Percentiles rank a stretch among this genome's conserved stretches.
Conservation (phyloP, 148 eudicot genomes). For the Amaranthus hypochondriacus region DNA sequence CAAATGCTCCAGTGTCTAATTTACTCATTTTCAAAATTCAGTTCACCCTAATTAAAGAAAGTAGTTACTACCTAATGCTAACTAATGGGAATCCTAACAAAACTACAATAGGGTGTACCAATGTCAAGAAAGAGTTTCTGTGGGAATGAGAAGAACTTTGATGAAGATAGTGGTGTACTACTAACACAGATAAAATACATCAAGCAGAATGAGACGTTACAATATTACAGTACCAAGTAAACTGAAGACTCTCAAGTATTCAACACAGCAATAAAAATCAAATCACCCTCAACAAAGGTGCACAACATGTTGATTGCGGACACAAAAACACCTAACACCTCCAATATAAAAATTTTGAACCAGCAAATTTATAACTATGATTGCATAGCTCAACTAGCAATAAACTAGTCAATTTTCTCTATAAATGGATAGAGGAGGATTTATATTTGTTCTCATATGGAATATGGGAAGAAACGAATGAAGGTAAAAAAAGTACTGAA, state of each 20-base stretch:
- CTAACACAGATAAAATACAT: not conserved
- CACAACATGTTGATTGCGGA: no score
- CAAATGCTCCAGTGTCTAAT: slow-evolving; percentile 77
- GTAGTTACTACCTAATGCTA: slow-evolving; percentile 26
- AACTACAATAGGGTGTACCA: not conserved
- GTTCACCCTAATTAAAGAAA: slow-evolving; percentile 45
- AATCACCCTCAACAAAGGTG: no score
- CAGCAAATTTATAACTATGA: no score
- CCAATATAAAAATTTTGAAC: not conserved
- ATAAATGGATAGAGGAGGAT: no score
- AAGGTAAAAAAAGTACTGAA: no score
- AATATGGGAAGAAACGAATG: no score
- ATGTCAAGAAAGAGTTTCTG: not conserved
- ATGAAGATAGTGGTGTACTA: not conserved
- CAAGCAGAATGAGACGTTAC: no score
- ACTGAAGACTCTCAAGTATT: no score
- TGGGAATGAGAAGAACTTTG: not conserved
- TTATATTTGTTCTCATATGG: no score
- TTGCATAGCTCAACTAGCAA: not conserved
- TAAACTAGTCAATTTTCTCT: not conserved
- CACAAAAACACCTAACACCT: not conserved
- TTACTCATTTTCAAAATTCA: slow-evolving; percentile 65
- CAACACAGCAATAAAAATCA: no score
- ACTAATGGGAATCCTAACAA: slow-evolving; percentile 20
- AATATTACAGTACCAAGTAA: no score